Evolutionary conservation across 2,329 filamentous ascomycete genomes (phyloP).

Genomic region (Cordyceps cateniannulata): DNA sequence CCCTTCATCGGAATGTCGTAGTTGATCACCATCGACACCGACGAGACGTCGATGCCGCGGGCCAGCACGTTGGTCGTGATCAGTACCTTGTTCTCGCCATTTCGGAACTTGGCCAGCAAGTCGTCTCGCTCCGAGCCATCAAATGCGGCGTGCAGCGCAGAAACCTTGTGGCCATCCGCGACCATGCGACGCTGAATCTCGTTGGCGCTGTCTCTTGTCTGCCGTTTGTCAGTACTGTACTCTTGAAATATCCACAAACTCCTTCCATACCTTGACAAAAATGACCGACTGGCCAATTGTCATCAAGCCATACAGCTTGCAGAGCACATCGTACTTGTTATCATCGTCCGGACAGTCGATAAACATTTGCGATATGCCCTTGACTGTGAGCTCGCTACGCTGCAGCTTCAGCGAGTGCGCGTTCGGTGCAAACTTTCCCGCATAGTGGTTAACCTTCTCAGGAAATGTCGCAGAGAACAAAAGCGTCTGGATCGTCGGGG

Average conservation of each 20-base stretch:
- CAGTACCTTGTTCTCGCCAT: slow-evolving; percentile 84
- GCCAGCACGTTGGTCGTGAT: slow-evolving; percentile 97
- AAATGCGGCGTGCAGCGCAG: slow-evolving; percentile 79
- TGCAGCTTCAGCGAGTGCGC: slow-evolving; percentile 83
- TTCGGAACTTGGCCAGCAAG: slow-evolving; percentile 81
- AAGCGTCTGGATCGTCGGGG: slow-evolving; percentile 72
- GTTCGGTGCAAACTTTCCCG: slow-evolving; percentile 74
- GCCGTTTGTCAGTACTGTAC: background rate
- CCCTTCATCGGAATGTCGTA: slow-evolving; percentile 81
- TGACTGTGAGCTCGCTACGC: slow-evolving; percentile 88
- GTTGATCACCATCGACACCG: slow-evolving; percentile 96
- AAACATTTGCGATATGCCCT: slow-evolving; percentile 96
- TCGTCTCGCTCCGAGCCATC: slow-evolving; percentile 78
- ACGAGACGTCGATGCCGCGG: slow-evolving; percentile 88
- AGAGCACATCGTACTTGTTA: slow-evolving; percentile 81
- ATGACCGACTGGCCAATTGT: slow-evolving; percentile 97
- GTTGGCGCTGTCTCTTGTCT: slow-evolving; percentile 80
- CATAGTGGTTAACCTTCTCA: slow-evolving; percentile 76
- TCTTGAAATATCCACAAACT: background rate
- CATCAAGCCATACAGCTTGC: slow-evolving; percentile 92
- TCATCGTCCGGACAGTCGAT: slow-evolving; percentile 81
- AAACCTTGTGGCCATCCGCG: slow-evolving; percentile 84
- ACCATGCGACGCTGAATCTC: slow-evolving; percentile 84
- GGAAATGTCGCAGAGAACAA: slow-evolving; percentile 96
- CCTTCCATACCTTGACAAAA: slow-evolving; percentile 72